These are phyloP conservation scores for Fraxinus latifolia DNA, from an alignment of 305 asterid species.

Conservation along the genomic window DNA sequence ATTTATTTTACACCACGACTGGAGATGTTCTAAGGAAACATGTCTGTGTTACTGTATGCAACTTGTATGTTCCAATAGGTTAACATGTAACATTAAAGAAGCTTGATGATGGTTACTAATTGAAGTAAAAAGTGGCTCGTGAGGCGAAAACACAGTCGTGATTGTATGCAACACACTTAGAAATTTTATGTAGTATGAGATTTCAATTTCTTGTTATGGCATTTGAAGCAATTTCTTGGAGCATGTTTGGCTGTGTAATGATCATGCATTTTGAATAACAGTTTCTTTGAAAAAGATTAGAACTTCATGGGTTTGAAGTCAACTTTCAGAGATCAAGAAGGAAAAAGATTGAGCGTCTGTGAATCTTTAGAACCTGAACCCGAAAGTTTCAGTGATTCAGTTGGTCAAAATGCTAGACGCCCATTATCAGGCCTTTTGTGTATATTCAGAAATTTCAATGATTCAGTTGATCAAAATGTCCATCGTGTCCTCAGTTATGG, in stretches of 20 bases:
- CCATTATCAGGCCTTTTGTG: neutral
- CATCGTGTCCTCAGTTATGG: neutral
- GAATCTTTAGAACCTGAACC: neutral
- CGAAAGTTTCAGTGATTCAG: neutral
- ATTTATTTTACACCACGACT: neutral
- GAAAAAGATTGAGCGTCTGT: neutral
- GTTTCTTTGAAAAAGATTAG: neutral
- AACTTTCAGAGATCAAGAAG: slow-evolving; percentile 17
- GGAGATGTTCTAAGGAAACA: neutral
- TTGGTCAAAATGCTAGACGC: slow-evolving; percentile 8
- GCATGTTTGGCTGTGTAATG: neutral
- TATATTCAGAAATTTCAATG: neutral
- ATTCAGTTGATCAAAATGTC: neutral
- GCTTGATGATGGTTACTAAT: neutral
- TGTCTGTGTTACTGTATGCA: neutral
- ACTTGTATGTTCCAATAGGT: neutral
- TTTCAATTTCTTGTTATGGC: neutral
- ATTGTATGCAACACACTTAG: neutral
- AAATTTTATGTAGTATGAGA: neutral
- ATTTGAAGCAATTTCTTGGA: neutral
- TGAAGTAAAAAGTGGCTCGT: neutral
- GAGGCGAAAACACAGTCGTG: neutral
- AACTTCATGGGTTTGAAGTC: neutral
- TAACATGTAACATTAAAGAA: neutral
- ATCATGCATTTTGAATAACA: neutral